phyloP scores from a whole-genome alignment of 2,329 filamentous ascomycete genomes.

The Colletotrichum sp. region DNA sequence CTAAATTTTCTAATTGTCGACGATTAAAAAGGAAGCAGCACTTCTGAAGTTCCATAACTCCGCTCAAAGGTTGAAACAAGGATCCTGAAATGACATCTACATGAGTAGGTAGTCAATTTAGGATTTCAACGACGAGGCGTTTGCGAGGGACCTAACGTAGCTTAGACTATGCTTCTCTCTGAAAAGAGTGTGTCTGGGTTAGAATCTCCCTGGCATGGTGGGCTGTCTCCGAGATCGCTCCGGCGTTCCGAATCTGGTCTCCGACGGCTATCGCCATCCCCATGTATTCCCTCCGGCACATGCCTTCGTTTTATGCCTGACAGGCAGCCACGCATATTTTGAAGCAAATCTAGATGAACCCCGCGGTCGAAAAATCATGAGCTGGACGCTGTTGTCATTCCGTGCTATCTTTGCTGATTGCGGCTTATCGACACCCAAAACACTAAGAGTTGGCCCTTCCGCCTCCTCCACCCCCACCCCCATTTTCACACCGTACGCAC shows the following conservation, averaged over 20 bases:
- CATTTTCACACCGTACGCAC: not conserved
- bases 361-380: not conserved
- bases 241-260: not conserved
- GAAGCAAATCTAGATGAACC: not conserved
- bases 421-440: not conserved
- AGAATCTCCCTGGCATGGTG: not conserved
- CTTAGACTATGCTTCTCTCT: not conserved
- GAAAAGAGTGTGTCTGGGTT: not conserved
- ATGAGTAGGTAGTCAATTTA: not conserved
- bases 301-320: not conserved
- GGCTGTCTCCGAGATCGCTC: not conserved
- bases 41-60: not conserved
- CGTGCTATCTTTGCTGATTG: not conserved
- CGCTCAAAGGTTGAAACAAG: not conserved
- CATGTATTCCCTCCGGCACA: not conserved
- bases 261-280: not conserved
- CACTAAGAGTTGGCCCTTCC: not conserved
- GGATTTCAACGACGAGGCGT: not conserved
- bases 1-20: rapidly evolving
- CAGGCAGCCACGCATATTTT: not conserved
- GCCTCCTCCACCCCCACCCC: conserved; percentile 3
- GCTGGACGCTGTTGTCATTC: not conserved
- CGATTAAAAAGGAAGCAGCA: rapidly evolving
- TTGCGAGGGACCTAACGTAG: not conserved
- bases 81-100: not conserved